Evolutionary conservation across 495 filamentous ascomycete species (phyloP).

Genomic region (Aspergillus indologenus): DNA sequence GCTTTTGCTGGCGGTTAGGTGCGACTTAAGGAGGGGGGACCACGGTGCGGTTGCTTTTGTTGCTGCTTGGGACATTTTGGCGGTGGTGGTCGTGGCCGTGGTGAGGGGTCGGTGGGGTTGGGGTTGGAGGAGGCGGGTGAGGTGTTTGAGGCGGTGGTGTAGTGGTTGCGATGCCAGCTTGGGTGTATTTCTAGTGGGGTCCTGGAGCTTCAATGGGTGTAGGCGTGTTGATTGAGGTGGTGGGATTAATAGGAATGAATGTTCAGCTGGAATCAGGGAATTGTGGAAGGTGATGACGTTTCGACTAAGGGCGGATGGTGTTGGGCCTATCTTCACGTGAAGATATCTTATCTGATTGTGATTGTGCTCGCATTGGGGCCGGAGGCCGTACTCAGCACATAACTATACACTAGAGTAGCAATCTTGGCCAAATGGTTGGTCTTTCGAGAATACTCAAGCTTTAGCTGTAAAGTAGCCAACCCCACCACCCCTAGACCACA

Average conservation of each 20-base stretch:
- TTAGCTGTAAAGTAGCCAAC: too few relatives aligned
- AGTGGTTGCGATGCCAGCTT: background rate
- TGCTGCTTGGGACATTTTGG: conserved; percentile 11
- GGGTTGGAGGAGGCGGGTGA: background rate
- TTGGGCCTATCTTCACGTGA: conserved; percentile 11
- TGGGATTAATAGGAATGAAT: background rate
- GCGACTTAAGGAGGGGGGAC: conserved; percentile 62
- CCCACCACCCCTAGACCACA: too few relatives aligned
- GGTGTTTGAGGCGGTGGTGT: background rate
- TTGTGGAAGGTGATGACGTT: conserved; percentile 16
- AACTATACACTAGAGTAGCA: too few relatives aligned
- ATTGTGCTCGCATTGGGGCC: too few relatives aligned
- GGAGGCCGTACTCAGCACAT: too few relatives aligned
- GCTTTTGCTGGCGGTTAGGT: conserved; percentile 59
- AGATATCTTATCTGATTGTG: conserved; percentile 25
- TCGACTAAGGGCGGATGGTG: background rate
- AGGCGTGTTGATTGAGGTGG: background rate
- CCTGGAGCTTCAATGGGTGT: too few relatives aligned
- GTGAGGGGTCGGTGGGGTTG: background rate
- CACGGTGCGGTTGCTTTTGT: conserved; percentile 49
- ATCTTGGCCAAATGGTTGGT: too few relatives aligned
- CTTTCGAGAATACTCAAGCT: too few relatives aligned
- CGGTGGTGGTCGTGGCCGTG: background rate
- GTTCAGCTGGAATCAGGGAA: too few relatives aligned
- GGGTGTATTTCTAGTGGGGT: background rate